Conservation (phyloP, 805 yeast species). For the Starmerella riodocensis region DNA sequence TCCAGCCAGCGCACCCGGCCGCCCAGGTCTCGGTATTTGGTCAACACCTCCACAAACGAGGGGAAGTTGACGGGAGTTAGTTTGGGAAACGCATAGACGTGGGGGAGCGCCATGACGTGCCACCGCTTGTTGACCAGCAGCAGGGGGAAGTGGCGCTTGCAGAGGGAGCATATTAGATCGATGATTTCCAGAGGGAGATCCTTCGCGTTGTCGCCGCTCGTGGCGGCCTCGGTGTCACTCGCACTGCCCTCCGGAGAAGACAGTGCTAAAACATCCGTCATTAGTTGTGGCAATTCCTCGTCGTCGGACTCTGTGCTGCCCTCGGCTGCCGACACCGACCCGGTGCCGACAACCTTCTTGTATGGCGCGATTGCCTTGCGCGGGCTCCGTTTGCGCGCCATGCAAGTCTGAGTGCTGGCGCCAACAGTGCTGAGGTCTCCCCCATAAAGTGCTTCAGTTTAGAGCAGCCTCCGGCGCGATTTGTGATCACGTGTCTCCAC, state of each 20-base stretch:
- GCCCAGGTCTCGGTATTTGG: constrained; percentile 36
- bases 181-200: constrained; percentile 41
- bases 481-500: too few species aligned
- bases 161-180: constrained; percentile 28
- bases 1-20: constrained; percentile 52
- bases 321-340: constrained; percentile 11
- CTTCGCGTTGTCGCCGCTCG: not conserved
- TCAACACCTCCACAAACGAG: constrained; percentile 56
- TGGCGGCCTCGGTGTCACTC: not conserved
- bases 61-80: constrained; percentile 56
- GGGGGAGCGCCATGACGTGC: constrained; percentile 47
- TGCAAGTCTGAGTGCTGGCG: constrained; percentile 21
- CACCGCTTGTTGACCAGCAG: constrained; percentile 50
- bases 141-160: constrained; percentile 30
- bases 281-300: not conserved
- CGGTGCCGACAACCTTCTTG: constrained; percentile 46
- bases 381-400: constrained; percentile 83
- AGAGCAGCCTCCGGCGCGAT: too few species aligned
- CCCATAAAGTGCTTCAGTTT: too few species aligned
- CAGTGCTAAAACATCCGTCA: not conserved
- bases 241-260: not conserved
- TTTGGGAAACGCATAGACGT: constrained; percentile 50
- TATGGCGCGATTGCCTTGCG: constrained; percentile 72
- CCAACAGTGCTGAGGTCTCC: not conserved
- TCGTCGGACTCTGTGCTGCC: not conserved